These are phyloP conservation scores for Solanum virginianum DNA, from an alignment of 257 asterid species.

Conservation along the genomic window DNA sequence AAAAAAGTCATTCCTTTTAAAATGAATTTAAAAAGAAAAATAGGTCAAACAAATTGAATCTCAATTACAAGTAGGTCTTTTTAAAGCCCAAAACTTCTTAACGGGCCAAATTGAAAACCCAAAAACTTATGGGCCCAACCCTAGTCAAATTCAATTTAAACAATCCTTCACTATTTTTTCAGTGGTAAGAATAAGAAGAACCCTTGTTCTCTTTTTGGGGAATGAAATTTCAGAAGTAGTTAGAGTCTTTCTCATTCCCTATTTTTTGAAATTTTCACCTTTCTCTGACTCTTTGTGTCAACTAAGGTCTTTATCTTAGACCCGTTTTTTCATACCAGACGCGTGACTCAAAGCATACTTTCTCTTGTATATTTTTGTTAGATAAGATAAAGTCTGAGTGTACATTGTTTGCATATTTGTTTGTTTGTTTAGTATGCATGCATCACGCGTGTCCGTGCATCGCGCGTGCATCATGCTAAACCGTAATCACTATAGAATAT, in stretches of 20 bases:
- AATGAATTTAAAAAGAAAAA: too few species aligned
- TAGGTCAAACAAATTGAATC: too few species aligned
- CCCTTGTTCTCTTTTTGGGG: not conserved
- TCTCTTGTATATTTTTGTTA: not conserved
- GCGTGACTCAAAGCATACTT: not conserved
- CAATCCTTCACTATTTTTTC: not conserved
- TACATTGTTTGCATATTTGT: not conserved
- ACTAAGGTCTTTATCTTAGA: not conserved
- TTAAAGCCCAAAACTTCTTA: too few species aligned
- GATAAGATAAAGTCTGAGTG: not conserved
- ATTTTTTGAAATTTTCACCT: not conserved
- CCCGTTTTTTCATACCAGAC: not conserved
- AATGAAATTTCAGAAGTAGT: constrained; percentile 4
- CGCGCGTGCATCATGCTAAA: too few species aligned
- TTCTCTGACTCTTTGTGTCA: not conserved
- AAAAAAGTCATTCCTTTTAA: too few species aligned
- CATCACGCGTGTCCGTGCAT: too few species aligned
- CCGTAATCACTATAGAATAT: too few species aligned
- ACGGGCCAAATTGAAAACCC: not conserved
- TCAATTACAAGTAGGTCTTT: too few species aligned
- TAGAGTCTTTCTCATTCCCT: not conserved
- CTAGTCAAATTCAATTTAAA: not conserved
- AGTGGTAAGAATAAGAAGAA: not conserved
- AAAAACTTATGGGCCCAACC: not conserved
- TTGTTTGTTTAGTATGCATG: too few species aligned